Conservation (phyloP, 768 basidiomycete genomes). For the Phallus indusiatus region DNA sequence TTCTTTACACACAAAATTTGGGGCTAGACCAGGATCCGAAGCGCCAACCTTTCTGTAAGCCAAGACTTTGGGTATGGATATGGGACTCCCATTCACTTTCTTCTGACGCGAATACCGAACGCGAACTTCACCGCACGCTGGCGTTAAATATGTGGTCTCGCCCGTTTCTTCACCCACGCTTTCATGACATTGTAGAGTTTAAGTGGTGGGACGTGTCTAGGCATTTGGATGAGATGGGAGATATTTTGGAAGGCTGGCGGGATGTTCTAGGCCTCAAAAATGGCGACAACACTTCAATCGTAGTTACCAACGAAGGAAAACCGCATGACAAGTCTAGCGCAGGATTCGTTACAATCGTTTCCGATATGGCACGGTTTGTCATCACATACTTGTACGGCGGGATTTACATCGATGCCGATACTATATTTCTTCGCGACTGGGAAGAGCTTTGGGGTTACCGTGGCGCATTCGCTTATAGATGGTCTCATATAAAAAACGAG, state of each 20-base stretch:
- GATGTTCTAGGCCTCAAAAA: not conserved
- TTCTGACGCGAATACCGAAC: not conserved
- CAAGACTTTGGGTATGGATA: slow-evolving; percentile 44
- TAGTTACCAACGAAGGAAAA: not conserved
- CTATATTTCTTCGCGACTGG: slow-evolving; percentile 39
- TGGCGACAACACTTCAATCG: not conserved
- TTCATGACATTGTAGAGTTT: slow-evolving; percentile 37
- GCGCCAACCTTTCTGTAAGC: slow-evolving; percentile 25
- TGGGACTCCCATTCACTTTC: slow-evolving; percentile 25
- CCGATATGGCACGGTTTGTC: slow-evolving; percentile 40
- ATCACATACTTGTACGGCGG: slow-evolving; percentile 39
- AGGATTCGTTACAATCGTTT: slow-evolving; percentile 14
- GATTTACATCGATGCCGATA: slow-evolving; percentile 41
- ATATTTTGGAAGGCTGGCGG: slow-evolving; percentile 36
- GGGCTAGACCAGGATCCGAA: slow-evolving; percentile 24
- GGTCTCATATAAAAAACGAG: slow-evolving; percentile 27
- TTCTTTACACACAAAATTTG: slow-evolving; percentile 43
- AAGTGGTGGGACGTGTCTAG: slow-evolving; percentile 43
- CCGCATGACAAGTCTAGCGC: not conserved
- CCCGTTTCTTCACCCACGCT: slow-evolving; percentile 35
- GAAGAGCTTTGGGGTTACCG: slow-evolving; percentile 42
- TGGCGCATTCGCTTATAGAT: slow-evolving; percentile 38
- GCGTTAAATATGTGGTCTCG: slow-evolving; percentile 33
- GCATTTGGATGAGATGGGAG: slow-evolving; percentile 37
- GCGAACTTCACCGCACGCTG: not conserved